These are phyloP conservation scores for Pseudonectria foliicola DNA, from an alignment of 2,329 filamentous ascomycete species.

Conservation along the genomic window DNA sequence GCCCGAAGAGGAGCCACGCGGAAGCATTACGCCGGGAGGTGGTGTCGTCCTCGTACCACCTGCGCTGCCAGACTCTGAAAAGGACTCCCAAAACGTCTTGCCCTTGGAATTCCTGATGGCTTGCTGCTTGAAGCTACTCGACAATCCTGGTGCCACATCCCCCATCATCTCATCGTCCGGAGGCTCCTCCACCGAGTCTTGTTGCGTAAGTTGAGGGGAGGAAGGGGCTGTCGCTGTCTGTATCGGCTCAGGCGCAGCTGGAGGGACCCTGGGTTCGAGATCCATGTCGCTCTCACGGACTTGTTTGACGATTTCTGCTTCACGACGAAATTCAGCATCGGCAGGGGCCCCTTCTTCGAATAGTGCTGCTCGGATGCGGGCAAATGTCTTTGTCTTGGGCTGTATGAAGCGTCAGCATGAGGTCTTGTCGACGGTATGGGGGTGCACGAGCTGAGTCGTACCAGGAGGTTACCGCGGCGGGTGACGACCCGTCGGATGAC, in stretches of 20 bases:
- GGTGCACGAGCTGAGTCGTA: constrained; percentile 40
- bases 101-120: constrained; percentile 65
- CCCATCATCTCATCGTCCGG: constrained; percentile 63
- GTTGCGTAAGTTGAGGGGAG: constrained; percentile 60
- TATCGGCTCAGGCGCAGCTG: constrained; percentile 36
- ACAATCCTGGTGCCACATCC: constrained; percentile 41
- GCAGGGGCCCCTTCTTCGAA: constrained; percentile 82
- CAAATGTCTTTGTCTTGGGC: constrained; percentile 96
- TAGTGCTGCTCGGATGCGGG: constrained; percentile 82
- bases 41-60: constrained; percentile 50
- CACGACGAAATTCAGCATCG: constrained; percentile 80
- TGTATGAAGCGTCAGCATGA: constrained; percentile 32
- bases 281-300: constrained; percentile 83
- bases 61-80: constrained; percentile 59
- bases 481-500: constrained; percentile 81
- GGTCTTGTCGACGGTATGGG: neutral
- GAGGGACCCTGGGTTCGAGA: constrained; percentile 38
- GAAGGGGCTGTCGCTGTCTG: constrained; percentile 54
- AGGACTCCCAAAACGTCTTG: constrained; percentile 65
- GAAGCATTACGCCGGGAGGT: constrained; percentile 56
- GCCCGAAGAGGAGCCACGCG: constrained; percentile 51
- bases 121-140: constrained; percentile 69
- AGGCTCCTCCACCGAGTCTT: constrained; percentile 61
- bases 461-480: constrained; percentile 79
- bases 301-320: constrained; percentile 92